Conservation (phyloP, 768 basidiomycete species). For the Mycena crocata region DNA sequence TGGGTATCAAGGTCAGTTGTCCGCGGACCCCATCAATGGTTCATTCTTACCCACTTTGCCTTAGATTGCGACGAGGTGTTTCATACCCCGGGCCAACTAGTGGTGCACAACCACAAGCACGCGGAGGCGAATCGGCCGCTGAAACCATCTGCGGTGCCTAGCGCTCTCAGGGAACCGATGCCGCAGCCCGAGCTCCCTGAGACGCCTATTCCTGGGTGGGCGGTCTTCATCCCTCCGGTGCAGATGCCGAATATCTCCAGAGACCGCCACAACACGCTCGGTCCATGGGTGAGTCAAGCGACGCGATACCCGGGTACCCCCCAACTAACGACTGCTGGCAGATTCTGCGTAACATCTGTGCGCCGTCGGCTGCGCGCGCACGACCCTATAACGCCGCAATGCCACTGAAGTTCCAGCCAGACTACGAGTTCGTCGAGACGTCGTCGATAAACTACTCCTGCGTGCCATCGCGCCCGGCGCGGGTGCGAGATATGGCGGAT, state of each 20-base stretch:
- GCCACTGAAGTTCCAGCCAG: conserved; percentile 47
- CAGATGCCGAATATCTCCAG: conserved; percentile 58
- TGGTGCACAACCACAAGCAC: conserved; percentile 60
- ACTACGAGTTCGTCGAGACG: conserved; percentile 65
- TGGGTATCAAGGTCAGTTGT: conserved; percentile 60
- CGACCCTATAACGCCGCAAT: conserved; percentile 58
- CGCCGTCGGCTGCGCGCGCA: conserved; percentile 47
- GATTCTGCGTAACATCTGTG: conserved; percentile 60
- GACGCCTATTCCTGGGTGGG: conserved; percentile 63
- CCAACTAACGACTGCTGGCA: conserved; percentile 42
- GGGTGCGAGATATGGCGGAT: conserved; percentile 55
- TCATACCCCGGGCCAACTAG: conserved; percentile 57
- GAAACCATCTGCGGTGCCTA: conserved; percentile 50
- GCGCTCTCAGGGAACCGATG: conserved; percentile 43
- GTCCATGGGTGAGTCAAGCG: conserved; percentile 61
- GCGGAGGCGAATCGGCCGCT: conserved; percentile 49
- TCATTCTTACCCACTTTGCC: conserved; percentile 22
- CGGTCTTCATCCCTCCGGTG: conserved; percentile 58
- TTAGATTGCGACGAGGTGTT: conserved; percentile 68
- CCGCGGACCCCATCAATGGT: background rate
- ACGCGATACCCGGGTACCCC: conserved; percentile 6
- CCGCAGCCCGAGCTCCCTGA: conserved; percentile 53
- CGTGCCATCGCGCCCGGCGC: conserved; percentile 51
- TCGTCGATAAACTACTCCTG: conserved; percentile 55
- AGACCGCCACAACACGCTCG: conserved; percentile 62